A percentile compares a stretch with the other conserved stretches of the same genome.
Evolutionary conservation across 768 basidiomycete genomes (phyloP).

Genomic region (Heimioporus sp.): DNA sequence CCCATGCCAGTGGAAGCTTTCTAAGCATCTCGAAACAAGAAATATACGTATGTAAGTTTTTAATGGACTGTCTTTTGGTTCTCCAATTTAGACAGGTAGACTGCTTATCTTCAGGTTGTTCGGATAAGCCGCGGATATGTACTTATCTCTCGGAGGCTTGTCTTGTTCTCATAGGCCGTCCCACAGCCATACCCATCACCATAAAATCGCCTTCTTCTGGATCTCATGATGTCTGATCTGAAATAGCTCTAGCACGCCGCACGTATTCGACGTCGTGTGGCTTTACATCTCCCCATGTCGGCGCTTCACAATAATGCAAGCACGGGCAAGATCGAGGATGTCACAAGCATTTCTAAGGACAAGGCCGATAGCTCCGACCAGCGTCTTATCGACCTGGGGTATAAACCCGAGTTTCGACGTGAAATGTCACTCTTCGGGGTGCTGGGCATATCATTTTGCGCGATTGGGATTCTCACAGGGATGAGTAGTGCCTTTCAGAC

Average conservation of each 20-base stretch:
- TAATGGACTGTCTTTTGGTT: no score
- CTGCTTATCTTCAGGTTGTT: no score
- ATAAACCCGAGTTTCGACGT: slow-evolving; percentile 53
- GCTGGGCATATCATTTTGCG: slow-evolving; percentile 57
- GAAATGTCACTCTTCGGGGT: slow-evolving; percentile 62
- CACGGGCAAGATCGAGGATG: slow-evolving; percentile 15
- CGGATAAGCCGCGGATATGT: no score
- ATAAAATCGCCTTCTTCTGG: no score
- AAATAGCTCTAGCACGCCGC: no score
- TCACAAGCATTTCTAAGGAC: background rate
- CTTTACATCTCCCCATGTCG: slow-evolving; percentile 6
- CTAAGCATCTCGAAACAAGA: no score
- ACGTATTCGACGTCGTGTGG: no score
- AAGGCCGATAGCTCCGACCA: slow-evolving; percentile 30
- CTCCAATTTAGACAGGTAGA: no score
- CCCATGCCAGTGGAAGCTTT: no score
- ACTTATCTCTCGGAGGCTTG: no score
- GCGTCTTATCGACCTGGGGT: slow-evolving; percentile 50
- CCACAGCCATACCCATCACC: slow-evolving; percentile 12
- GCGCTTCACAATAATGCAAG: background rate
- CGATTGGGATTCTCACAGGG: slow-evolving; percentile 58
- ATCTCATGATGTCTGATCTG: background rate
- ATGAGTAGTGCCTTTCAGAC: slow-evolving; percentile 63
- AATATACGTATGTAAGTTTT: no score
- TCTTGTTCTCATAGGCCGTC: background rate